A percentile compares a stretch with the other conserved stretches of the same genome.
These are phyloP conservation scores for Ceratocystis alfenasii DNA, from an alignment of 2,329 filamentous ascomycete genomes.

Conservation along the genomic window DNA sequence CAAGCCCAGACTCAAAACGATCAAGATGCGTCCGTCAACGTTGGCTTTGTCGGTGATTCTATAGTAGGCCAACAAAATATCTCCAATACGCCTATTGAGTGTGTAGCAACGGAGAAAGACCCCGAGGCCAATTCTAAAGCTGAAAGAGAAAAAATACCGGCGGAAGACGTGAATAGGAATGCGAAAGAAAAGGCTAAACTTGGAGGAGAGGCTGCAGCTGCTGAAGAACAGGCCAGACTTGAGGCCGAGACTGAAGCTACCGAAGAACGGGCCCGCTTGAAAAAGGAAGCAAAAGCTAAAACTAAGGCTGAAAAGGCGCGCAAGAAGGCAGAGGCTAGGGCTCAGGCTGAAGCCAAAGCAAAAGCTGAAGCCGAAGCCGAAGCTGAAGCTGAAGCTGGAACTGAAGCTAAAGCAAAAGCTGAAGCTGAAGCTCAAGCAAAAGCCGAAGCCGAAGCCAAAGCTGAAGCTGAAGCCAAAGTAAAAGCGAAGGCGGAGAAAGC, in stretches of 20 bases:
- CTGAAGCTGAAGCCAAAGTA: too few species aligned
- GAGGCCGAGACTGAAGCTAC: not conserved
- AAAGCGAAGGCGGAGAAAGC: too few species aligned
- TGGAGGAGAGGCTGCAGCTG: not conserved
- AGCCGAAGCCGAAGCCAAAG: too few species aligned
- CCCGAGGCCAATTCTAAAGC: not conserved
- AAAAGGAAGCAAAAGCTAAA: constrained; percentile 4
- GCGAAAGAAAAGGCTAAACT: too few species aligned
- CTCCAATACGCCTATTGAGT: not conserved
- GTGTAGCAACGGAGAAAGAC: not conserved
- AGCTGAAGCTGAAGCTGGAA: too few species aligned
- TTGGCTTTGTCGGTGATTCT: not conserved
- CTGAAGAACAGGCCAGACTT: not conserved
- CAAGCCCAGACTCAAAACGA: not conserved
- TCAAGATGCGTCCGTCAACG: not conserved
- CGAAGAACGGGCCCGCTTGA: not conserved
- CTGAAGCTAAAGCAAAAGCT: too few species aligned
- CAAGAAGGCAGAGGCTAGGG: not conserved
- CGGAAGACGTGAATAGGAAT: too few species aligned
- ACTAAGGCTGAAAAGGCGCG: not conserved
- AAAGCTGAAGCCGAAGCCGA: too few species aligned
- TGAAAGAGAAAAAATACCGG: too few species aligned
- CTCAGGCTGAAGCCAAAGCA: not conserved
- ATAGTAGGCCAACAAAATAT: not conserved
- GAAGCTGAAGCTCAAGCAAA: too few species aligned